Evolutionary conservation across 2,329 filamentous ascomycete species (phyloP).

Genomic region (Emericellopsis atlantica): DNA sequence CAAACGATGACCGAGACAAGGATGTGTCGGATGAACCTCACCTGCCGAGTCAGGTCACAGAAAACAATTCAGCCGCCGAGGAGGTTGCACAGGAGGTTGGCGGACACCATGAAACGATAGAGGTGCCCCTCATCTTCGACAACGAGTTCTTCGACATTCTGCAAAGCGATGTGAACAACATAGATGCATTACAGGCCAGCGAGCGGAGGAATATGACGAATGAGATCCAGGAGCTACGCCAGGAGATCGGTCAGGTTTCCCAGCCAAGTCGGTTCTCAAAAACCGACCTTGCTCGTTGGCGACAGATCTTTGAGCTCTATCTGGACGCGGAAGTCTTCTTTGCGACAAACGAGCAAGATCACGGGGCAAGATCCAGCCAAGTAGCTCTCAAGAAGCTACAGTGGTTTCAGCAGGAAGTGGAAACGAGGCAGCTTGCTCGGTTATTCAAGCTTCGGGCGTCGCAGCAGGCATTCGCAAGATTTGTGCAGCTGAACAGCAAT

Average conservation of each 20-base stretch:
- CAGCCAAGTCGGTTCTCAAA: conserved; percentile 49
- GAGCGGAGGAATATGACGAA: conserved; percentile 52
- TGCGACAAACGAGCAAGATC: conserved; percentile 59
- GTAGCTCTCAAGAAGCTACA: conserved; percentile 56
- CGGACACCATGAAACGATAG: conserved; percentile 30
- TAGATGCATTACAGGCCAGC: conserved; percentile 54
- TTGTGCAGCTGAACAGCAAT: conserved; percentile 59
- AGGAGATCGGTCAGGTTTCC: conserved; percentile 50
- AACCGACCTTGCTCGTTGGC: conserved; percentile 63
- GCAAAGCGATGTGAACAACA: conserved; percentile 54
- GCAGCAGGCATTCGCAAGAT: conserved; percentile 49
- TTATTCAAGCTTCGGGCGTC: conserved; percentile 57
- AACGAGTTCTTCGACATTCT: conserved; percentile 69
- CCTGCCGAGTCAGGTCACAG: too few relatives aligned
- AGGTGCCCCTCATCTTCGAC: conserved; percentile 67
- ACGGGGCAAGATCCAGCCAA: conserved; percentile 52
- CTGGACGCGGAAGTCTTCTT: conserved; percentile 73
- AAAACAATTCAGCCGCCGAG: neutral
- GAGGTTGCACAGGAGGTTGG: neutral
- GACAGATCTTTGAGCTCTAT: conserved; percentile 72
- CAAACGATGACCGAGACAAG: neutral
- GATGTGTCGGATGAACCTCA: neutral
- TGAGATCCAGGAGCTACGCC: conserved; percentile 52
- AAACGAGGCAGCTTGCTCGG: conserved; percentile 42
- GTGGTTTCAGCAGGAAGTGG: conserved; percentile 59